Evolutionary conservation across 2,329 filamentous ascomycete species (phyloP).

Genomic region (Ambrosiella beaveri): DNA sequence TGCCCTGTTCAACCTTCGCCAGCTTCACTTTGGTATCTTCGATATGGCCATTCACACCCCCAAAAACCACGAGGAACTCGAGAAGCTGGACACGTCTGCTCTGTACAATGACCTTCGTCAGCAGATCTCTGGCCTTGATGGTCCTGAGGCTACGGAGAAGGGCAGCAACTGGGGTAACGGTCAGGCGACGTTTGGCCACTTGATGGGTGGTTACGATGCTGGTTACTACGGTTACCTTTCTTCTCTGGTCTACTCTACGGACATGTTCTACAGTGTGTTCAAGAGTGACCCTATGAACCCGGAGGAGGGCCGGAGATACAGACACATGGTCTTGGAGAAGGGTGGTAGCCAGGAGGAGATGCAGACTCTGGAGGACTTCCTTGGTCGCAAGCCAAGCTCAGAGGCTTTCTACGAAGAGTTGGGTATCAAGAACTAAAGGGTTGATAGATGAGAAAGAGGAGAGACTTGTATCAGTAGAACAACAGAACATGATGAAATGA

Average conservation of each 20-base stretch:
- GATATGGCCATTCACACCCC: conserved; percentile 70
- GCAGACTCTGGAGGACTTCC: conserved; percentile 59
- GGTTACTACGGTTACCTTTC: conserved; percentile 65
- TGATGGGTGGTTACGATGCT: conserved; percentile 72
- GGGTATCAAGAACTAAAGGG: conserved; percentile 24
- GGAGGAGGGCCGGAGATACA: conserved; percentile 55
- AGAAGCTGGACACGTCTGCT: conserved; percentile 45
- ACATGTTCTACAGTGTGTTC: conserved; percentile 76
- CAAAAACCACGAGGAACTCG: conserved; percentile 47
- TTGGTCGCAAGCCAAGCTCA: conserved; percentile 57
- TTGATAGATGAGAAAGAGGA: background rate
- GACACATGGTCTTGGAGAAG: conserved; percentile 60
- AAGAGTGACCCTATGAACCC: conserved; percentile 62
- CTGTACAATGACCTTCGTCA: conserved; percentile 57
- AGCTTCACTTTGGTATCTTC: conserved; percentile 67
- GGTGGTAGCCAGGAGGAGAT: conserved; percentile 70
- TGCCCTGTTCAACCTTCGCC: conserved; percentile 59
- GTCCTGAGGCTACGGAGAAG: conserved; percentile 40
- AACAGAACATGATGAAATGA: background rate
- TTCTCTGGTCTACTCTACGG: conserved; percentile 64
- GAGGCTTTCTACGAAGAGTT: conserved; percentile 70
- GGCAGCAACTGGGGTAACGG: conserved; percentile 52
- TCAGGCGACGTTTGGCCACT: conserved; percentile 64
- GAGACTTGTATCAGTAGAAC: background rate
- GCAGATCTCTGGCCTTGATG: conserved; percentile 56